Conservation (phyloP, 208 protist genomes). For the Trypanosoma theileri region DNA sequence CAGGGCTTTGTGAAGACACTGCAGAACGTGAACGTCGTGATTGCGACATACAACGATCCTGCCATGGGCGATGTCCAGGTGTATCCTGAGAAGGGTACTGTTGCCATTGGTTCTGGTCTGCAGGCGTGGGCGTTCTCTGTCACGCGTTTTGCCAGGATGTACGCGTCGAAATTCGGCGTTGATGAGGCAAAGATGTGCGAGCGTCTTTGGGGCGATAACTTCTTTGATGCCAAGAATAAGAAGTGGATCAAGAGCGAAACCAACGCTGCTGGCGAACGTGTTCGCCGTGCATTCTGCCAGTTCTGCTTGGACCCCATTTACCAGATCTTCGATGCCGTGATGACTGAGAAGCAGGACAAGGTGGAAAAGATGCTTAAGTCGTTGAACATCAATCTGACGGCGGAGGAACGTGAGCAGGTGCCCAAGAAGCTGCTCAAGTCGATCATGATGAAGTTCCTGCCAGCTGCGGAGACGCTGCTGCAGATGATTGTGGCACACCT, state of each 20-base stretch:
- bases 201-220: slow-evolving; percentile 99
- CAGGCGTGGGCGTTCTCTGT: slow-evolving; percentile 99
- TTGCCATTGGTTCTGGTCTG: slow-evolving; percentile 98
- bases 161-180: slow-evolving; percentile 94
- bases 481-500: slow-evolving; percentile 99
- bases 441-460: slow-evolving; percentile 98
- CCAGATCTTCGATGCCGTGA: slow-evolving; percentile 94
- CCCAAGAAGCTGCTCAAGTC: slow-evolving; percentile 96
- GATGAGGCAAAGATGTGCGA: slow-evolving; percentile 81
- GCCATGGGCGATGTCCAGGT: slow-evolving; percentile 91
- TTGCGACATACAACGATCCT: slow-evolving; percentile 96
- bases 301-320: slow-evolving; percentile 99
- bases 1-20: slow-evolving; percentile 77
- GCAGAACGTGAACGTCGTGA: slow-evolving; percentile 88
- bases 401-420: slow-evolving; percentile 90
- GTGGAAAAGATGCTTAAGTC: slow-evolving; percentile 93
- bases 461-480: slow-evolving; percentile 97
- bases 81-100: slow-evolving; percentile 92
- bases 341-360: slow-evolving; percentile 95
- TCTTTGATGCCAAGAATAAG: slow-evolving; percentile 94
- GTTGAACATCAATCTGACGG: slow-evolving; percentile 91
- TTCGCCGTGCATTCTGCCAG: slow-evolving; percentile 91
- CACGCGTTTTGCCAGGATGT: slow-evolving; percentile 79
- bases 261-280: slow-evolving; percentile 59
- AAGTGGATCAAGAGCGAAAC: slow-evolving; percentile 78